A percentile compares a stretch with the other conserved stretches of the same genome.
Evolutionary conservation across 768 basidiomycete species (phyloP).

Genomic region (Chiua virens): DNA sequence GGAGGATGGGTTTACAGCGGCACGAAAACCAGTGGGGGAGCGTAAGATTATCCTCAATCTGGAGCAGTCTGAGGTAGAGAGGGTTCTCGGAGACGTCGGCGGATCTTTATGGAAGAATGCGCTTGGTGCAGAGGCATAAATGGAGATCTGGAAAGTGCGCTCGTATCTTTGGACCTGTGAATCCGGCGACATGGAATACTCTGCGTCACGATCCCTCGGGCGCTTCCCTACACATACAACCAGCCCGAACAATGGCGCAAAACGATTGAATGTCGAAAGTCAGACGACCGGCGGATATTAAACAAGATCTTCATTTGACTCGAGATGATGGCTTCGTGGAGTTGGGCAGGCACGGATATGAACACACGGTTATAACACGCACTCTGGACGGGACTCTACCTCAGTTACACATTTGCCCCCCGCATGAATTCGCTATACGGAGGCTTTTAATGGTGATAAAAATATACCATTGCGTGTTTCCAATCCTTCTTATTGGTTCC

Average conservation of each 20-base stretch:
- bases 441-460: background rate
- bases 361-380: background rate
- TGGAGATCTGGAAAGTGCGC: background rate
- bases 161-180: background rate
- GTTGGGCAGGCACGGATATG: background rate
- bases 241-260: background rate
- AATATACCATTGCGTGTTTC: background rate
- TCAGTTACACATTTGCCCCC: too few species aligned
- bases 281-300: background rate
- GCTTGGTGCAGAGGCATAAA: slow-evolving; percentile 22
- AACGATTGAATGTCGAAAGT: background rate
- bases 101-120: slow-evolving; percentile 64
- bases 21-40: slow-evolving; percentile 61
- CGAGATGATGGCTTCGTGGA: background rate
- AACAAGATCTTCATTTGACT: background rate
- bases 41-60: slow-evolving; percentile 77
- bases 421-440: background rate
- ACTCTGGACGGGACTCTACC: too few species aligned
- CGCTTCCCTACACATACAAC: background rate
- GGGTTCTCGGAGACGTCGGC: slow-evolving; percentile 81
- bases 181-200: background rate
- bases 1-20: slow-evolving; percentile 57
- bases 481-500: too few species aligned
- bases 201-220: background rate
- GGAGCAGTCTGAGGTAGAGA: slow-evolving; percentile 81